Percentiles rank a stretch among this genome's conserved stretches.
phyloP scores from a whole-genome alignment of 1,139 yeast species.

The Pichia sp. region DNA sequence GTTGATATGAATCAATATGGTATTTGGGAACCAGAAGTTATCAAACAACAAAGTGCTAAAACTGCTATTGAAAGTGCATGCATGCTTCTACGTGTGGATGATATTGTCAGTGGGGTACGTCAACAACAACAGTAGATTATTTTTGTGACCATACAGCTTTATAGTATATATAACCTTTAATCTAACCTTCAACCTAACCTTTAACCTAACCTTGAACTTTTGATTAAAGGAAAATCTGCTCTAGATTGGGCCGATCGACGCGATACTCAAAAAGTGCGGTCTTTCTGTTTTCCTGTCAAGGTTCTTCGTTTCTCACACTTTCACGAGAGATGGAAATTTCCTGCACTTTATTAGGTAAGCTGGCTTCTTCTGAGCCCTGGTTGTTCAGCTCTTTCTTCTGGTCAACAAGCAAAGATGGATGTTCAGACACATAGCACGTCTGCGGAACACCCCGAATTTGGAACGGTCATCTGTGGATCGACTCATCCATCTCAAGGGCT shows the following conservation, averaged over 20 bases:
- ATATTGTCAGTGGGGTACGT: constrained; percentile 93
- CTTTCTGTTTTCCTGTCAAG: neutral
- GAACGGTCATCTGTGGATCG: neutral
- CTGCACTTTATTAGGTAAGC: too few species aligned
- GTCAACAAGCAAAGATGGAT: neutral
- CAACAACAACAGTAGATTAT: constrained; percentile 24
- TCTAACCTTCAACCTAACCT: too few species aligned
- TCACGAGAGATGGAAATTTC: too few species aligned
- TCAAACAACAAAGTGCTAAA: constrained; percentile 92
- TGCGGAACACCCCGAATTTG: neutral
- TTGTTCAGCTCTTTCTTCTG: neutral
- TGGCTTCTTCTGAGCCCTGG: neutral
- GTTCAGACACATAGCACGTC: neutral
- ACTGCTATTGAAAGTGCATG: constrained; percentile 98
- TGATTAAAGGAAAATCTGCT: too few species aligned
- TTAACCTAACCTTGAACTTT: too few species aligned
- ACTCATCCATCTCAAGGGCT: neutral
- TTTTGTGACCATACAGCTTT: too few species aligned
- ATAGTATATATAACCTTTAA: too few species aligned
- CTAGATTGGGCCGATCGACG: neutral
- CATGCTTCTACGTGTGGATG: constrained; percentile 89
- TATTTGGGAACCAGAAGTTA: constrained; percentile 98
- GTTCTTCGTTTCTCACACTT: neutral
- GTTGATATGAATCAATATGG: constrained; percentile 96
- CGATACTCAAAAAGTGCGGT: neutral